These are phyloP conservation scores for Rubia balearica DNA, from an alignment of 305 asterid species.

Conservation along the genomic window DNA sequence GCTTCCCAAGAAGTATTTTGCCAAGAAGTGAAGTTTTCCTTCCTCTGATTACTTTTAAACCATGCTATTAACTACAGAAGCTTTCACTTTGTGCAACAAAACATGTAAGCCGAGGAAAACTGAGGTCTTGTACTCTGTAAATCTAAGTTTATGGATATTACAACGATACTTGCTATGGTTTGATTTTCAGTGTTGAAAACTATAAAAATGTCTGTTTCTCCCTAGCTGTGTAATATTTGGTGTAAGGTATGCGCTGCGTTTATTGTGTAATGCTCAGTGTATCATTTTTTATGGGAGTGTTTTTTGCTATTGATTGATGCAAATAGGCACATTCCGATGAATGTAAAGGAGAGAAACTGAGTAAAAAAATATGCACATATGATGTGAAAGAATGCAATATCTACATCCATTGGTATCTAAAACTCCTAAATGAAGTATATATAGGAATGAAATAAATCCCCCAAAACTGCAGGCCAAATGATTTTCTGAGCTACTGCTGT, in stretches of 20 bases:
- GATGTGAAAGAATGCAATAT: not conserved
- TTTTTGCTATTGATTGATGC: no score
- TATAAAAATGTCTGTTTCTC: no score
- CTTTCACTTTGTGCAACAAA: not conserved
- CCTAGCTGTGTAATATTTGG: no score
- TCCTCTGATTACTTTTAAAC: not conserved
- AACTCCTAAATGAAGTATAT: not conserved
- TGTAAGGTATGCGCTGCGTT: no score
- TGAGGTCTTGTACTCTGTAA: not conserved
- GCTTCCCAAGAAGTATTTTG: constrained; percentile 82
- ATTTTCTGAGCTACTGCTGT: no score
- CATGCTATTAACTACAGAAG: not conserved
- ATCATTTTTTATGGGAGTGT: no score
- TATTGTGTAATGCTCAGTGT: no score
- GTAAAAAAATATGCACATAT: no score
- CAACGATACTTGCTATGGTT: not conserved
- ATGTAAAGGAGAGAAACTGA: no score
- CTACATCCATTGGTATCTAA: not conserved
- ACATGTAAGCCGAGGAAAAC: not conserved
- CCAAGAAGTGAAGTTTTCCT: constrained; percentile 51
- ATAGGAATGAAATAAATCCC: not conserved
- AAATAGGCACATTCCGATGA: no score
- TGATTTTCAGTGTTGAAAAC: not conserved
- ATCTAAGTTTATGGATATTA: not conserved
- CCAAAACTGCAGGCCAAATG: not conserved